Percentiles rank a stretch among this genome's conserved stretches.
phyloP scores from a whole-genome alignment of 164 flowering plant genomes.

The Vitis amurensis region DNA sequence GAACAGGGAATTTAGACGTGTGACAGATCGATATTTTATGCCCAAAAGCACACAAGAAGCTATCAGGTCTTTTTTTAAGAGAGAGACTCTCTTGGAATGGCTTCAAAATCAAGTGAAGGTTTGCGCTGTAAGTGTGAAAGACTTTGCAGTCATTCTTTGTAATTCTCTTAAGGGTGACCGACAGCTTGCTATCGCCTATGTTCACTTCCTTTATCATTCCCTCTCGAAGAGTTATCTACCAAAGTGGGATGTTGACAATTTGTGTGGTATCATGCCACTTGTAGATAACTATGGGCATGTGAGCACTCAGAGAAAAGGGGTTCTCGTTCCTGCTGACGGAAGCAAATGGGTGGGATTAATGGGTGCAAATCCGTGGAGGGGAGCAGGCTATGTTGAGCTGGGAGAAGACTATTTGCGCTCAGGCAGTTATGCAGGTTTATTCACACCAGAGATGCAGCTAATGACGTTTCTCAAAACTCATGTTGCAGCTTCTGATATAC shows the following conservation, averaged over 20 bases:
- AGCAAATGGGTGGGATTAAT: constrained; percentile 59
- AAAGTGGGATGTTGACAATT: constrained; percentile 5
- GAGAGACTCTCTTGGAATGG: constrained; percentile 31
- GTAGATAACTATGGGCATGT: constrained; percentile 43
- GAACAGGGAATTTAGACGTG: constrained; percentile 38
- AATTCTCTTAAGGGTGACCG: constrained; percentile 14
- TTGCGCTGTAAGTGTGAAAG: constrained; percentile 7
- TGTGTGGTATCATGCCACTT: constrained; percentile 48
- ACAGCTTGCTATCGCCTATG: constrained; percentile 28
- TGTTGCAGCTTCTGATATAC: constrained; percentile 56
- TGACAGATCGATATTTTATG: constrained; percentile 24
- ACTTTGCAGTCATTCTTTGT: constrained; percentile 27
- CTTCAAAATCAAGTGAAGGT: constrained; percentile 23
- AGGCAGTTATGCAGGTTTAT: constrained; percentile 32
- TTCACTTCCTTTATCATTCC: constrained; percentile 53
- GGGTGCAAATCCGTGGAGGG: constrained; percentile 60
- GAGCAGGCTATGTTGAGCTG: constrained; percentile 43
- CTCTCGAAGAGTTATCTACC: constrained; percentile 18
- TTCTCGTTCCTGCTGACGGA: constrained; percentile 64
- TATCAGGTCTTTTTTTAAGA: constrained; percentile 9
- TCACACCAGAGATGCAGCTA: constrained; percentile 24
- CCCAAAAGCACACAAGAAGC: constrained; percentile 36
- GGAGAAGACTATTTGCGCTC: constrained; percentile 47
- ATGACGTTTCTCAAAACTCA: constrained; percentile 30
- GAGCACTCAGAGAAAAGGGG: constrained; percentile 16